These are phyloP conservation scores for Poronia punctata DNA, from an alignment of 495 filamentous ascomycete species.

Conservation along the genomic window DNA sequence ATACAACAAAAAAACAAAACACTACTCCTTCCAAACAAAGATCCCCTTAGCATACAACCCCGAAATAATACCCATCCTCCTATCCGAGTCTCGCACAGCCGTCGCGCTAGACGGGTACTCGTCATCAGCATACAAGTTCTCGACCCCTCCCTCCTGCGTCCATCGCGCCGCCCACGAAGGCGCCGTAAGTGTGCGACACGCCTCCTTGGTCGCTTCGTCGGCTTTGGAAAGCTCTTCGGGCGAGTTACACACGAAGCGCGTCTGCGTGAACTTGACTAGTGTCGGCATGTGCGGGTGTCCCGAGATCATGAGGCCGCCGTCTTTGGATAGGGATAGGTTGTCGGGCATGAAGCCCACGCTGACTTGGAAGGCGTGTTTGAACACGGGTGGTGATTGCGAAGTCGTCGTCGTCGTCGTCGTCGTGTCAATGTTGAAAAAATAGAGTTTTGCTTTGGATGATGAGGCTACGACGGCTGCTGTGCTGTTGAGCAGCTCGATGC, in stretches of 20 bases:
- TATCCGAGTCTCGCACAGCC: conserved; percentile 29
- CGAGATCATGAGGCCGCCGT: conserved; percentile 34
- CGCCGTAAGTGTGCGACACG: conserved; percentile 18
- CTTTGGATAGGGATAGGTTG: conserved; percentile 33
- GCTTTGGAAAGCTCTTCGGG: conserved; percentile 8
- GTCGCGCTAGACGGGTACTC: conserved; percentile 31
- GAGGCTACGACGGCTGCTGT: conserved; percentile 35
- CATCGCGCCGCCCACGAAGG: conserved; percentile 37
- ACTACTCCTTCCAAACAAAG: conserved; percentile 33
- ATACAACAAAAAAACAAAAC: no score
- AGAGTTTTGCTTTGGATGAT: conserved; percentile 19
- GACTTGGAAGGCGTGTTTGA: conserved; percentile 19
- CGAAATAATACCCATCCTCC: conserved; percentile 32
- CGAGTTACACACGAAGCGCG: conserved; percentile 19
- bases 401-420: not conserved
- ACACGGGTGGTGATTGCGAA: conserved; percentile 1
- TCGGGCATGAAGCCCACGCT: conserved; percentile 29
- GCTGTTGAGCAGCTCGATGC: conserved; percentile 26
- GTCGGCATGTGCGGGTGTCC: conserved; percentile 34
- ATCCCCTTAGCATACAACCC: conserved; percentile 41
- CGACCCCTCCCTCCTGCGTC: conserved; percentile 26
- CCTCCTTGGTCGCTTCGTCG: conserved; percentile 16
- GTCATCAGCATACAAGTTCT: conserved; percentile 26
- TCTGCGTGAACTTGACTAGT: conserved; percentile 19
- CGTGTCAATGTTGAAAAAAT: conserved; percentile 27